Base-by-base conservation (phyloP, 768 basidiomycete species). In the Boletus reticuloceps region DNA sequence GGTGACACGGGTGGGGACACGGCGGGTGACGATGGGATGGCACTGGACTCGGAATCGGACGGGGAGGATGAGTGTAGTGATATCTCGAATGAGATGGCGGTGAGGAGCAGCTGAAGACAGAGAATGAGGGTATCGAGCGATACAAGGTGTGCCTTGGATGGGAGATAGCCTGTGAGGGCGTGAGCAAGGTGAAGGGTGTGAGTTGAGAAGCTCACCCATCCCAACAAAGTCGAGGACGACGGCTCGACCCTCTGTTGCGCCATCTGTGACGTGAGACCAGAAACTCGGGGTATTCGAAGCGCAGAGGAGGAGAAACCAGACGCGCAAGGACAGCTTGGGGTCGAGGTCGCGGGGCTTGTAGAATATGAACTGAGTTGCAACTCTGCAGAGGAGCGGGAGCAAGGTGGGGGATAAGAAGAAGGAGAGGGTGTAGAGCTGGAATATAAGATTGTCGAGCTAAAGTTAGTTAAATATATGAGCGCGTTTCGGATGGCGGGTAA, bases 181-280 rank as follows among this genome's bases (percentile, higher is more conserved):
- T 67, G 54, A 67, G 54, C 47, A 37, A 25, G 53, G 20, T n/a
- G 45, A 34, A 12, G 32, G 45, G 48, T 25, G 41, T 27, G 14
- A 17, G 48, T 9, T 5, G 38, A 10, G 34, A 43, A 1, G 77
- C 85, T 47, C 61, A 91, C 90, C 82, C 77, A 84, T 77, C 51
- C 90, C 89, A 54, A 91, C 80, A 64, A 91, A 91, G 67, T 91
- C 89, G 56, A 92, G 81, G 34, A 92, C 69, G 63, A 90, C 71
- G 11, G 81, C 74, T 61, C 84, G 77, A n/a, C 83, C 82, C 53
- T 85, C 79, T 29, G 77, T 68, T 50, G 81, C 72, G 6, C 81
- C 80, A 38, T 76, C 69, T 31, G 74, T 75, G 51, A 79, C 74
- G 61, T 92, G 90, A 36, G 72, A 73, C 82, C 84, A 88, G 37